Percentiles rank a stretch among this genome's conserved stretches.
Conservation (phyloP, 2,329 filamentous ascomycete species). For the Epichloe hybrida region DNA sequence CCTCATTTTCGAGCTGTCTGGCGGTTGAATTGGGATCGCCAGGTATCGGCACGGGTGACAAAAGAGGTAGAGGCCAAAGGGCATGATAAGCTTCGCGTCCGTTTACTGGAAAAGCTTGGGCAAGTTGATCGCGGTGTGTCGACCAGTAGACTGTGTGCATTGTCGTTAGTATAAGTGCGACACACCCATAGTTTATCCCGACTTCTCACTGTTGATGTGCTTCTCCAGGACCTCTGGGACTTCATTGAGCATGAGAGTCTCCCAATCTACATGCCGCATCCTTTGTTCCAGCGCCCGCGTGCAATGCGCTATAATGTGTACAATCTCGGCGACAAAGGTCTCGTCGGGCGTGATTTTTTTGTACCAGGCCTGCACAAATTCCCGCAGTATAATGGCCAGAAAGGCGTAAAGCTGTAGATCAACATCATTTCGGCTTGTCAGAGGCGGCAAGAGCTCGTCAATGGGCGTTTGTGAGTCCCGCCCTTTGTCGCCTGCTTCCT, state of each 20-base stretch:
- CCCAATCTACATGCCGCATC: slow-evolving; percentile 67
- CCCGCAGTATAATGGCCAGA: slow-evolving; percentile 75
- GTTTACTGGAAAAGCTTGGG: slow-evolving; percentile 46
- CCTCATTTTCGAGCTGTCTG: slow-evolving; percentile 64
- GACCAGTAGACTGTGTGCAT: slow-evolving; percentile 53
- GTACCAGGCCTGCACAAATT: slow-evolving; percentile 92
- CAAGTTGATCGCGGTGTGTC: slow-evolving; percentile 44
- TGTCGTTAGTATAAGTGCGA: not conserved
- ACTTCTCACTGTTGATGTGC: slow-evolving; percentile 58
- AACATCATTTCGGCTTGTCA: slow-evolving; percentile 89
- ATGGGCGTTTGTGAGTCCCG: slow-evolving; percentile 40
- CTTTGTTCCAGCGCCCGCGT: slow-evolving; percentile 80
- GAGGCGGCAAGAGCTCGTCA: slow-evolving; percentile 70
- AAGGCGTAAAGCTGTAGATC: slow-evolving; percentile 89
- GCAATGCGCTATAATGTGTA: slow-evolving; percentile 86
- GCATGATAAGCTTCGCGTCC: slow-evolving; percentile 68
- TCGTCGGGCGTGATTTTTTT: slow-evolving; percentile 82
- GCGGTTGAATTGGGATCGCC: slow-evolving; percentile 35
- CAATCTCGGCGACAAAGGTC: slow-evolving; percentile 71
- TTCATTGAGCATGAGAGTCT: slow-evolving; percentile 74
- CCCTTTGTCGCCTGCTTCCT: slow-evolving; percentile 47
- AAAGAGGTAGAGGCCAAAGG: slow-evolving; percentile 64
- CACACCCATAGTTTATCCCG: too few relatives aligned
- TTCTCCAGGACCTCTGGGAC: slow-evolving; percentile 67
- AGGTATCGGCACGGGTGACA: slow-evolving; percentile 59